phyloP scores from a whole-genome alignment of 2,329 filamentous ascomycete species.

The Aureobasidium sp. region DNA sequence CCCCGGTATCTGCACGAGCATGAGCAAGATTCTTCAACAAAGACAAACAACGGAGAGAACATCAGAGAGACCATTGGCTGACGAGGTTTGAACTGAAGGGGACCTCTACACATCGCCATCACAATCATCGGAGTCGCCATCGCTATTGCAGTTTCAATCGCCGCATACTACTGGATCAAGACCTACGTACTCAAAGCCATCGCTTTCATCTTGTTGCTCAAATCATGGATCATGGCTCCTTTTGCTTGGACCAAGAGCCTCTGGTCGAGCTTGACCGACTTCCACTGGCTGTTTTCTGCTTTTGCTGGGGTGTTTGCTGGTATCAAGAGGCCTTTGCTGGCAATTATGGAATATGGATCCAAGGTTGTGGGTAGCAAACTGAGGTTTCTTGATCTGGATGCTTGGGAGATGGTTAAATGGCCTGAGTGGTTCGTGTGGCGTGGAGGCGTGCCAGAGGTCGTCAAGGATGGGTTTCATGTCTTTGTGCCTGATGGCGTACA shows the following conservation, averaged over 20 bases:
- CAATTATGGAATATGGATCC: not conserved
- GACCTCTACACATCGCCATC: not conserved
- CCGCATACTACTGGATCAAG: conserved; percentile 9
- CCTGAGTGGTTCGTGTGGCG: not conserved
- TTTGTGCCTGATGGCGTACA: not conserved
- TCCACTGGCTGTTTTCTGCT: not conserved
- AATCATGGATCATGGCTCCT: not conserved
- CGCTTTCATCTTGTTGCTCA: not conserved
- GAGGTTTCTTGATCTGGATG: not conserved
- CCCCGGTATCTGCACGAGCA: too few species aligned
- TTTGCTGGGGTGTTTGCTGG: not conserved
- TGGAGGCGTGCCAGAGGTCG: not conserved
- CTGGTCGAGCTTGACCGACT: not conserved
- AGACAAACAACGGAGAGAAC: not conserved
- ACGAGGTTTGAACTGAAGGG: not conserved
- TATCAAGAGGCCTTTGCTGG: not conserved
- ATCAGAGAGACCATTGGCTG: not conserved
- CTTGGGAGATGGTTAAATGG: not conserved
- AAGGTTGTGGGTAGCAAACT: not conserved
- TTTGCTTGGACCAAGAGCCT: not conserved
- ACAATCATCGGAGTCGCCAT: not conserved
- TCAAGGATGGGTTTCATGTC: not conserved
- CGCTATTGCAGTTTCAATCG: not conserved
- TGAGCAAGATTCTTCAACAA: too few species aligned
- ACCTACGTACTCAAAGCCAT: not conserved